phyloP scores from a whole-genome alignment of 169 alveolate genomes.

The Cryptosporidium felis region DNA sequence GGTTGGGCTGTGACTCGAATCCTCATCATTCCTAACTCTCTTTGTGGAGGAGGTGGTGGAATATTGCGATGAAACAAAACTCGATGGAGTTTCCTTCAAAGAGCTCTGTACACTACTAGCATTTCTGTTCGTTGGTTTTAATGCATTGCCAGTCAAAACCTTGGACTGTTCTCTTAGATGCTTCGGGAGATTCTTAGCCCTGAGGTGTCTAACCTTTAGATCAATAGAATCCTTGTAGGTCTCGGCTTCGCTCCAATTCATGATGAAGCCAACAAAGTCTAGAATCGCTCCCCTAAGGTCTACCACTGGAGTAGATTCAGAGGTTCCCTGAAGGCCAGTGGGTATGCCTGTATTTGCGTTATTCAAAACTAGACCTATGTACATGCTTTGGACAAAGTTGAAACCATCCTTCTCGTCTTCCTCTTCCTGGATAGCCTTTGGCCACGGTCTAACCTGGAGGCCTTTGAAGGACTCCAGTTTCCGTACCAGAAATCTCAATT shows the following conservation, averaged over 20 bases:
- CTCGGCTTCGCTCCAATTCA: slow-evolving; percentile 69
- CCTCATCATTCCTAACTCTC: slow-evolving; percentile 50
- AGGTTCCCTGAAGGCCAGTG: background rate
- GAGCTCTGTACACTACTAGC: background rate
- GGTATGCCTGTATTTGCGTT: background rate
- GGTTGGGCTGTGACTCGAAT: background rate
- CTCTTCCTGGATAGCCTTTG: slow-evolving; percentile 69
- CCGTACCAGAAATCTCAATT: slow-evolving; percentile 81
- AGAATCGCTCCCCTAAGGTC: slow-evolving; percentile 66
- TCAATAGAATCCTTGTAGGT: slow-evolving; percentile 58
- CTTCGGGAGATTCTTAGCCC: slow-evolving; percentile 50
- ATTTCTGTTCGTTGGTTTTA: background rate
- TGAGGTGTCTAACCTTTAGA: slow-evolving; percentile 41
- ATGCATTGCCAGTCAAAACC: background rate
- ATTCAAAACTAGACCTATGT: slow-evolving; percentile 48
- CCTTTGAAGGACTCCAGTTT: slow-evolving; percentile 81
- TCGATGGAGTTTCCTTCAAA: slow-evolving; percentile 4
- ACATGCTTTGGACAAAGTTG: slow-evolving; percentile 54
- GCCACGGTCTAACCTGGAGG: slow-evolving; percentile 83
- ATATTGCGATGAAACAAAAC: slow-evolving; percentile 55
- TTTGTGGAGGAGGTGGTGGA: slow-evolving; percentile 53
- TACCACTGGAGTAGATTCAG: slow-evolving; percentile 52
- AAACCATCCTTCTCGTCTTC: slow-evolving; percentile 66
- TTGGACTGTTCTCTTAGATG: slow-evolving; percentile 36
- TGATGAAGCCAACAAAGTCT: slow-evolving; percentile 69